Base-by-base conservation (phyloP, 2,329 filamentous ascomycete genomes). In the Scortechinia acanthostroma region DNA sequence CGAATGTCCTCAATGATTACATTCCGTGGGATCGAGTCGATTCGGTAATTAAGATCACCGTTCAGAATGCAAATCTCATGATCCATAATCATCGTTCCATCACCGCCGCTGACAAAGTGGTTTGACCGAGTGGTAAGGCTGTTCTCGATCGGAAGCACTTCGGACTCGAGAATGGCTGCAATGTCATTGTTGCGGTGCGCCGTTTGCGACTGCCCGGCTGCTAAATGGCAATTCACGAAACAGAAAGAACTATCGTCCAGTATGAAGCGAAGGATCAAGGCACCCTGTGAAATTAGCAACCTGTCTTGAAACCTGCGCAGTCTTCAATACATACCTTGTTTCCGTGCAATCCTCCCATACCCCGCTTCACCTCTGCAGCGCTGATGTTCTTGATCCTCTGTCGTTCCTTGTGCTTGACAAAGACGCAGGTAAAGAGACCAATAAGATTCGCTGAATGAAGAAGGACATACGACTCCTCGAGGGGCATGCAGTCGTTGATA, bases 21-120 rank as follows among this genome's bases (percentile, higher is more conserved):
- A 56, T 97, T 89, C 43, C 93, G 87, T 16, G 89, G 89, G 80
- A 97, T 96, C 20, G 91, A 90, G 61, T 98, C 93, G 56, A 98
- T 97, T 49, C 93, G 90, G 63, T 98, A 98, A 65, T 98, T 98
- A 43, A 98, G 74, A 60, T 98, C 93, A 21, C 93, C 93, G 55
- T 97, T 97, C 35, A 97, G 68, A 42, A 98, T 81, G 61, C 91
- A 96, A n/a, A 98, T 85, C 64, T 98, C 93, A 58, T 98, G 93
- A 58, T 98, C 93, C 47, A 97, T 73, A 47, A 98, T 88, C 84
- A 96, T 90, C 33, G 82, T 84, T 4, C 93, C 93, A 59, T 98
- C 93, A 40, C 93, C 93, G n/a, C 93, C 93, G 21, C 89, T 88
- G 4, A 90, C 77, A 58, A 85, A 98, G 50, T 80, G 86, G 60